Evolutionary conservation across 169 alveolate species (phyloP).

Genomic region (Plasmodium knowlesi): DNA sequence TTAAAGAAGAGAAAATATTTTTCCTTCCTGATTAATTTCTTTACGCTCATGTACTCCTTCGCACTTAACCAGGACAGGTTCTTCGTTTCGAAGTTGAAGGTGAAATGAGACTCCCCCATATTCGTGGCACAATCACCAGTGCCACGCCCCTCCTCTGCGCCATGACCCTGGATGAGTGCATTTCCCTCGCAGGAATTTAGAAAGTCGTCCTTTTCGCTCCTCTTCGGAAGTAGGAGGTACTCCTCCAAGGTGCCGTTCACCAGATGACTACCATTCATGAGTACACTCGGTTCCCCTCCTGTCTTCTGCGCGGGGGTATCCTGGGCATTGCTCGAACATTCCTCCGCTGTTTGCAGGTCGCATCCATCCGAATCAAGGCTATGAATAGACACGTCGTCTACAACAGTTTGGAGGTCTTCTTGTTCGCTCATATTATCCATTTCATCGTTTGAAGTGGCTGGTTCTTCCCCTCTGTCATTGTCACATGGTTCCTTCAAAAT

Average conservation of each 20-base stretch:
- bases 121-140: not conserved
- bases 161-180: not conserved
- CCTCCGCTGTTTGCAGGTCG: not conserved
- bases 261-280: not conserved
- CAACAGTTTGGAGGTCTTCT: not conserved
- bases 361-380: constrained; percentile 5
- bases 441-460: constrained; percentile 13
- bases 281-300: not conserved
- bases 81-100: constrained; percentile 65
- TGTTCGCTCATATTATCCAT: constrained; percentile 12
- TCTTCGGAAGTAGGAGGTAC: constrained; percentile 17
- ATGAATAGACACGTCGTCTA: constrained; percentile 32
- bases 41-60: constrained; percentile 57
- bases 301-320: not conserved
- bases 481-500: not conserved
- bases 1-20: constrained; percentile 49
- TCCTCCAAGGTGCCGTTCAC: not conserved
- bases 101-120: not conserved
- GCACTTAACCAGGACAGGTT: constrained; percentile 55
- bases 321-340: not conserved
- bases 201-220: constrained; percentile 43
- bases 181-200: constrained; percentile 33
- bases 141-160: not conserved
- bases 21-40: constrained; percentile 53
- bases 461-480: not conserved